These are phyloP conservation scores for Aspergillus incahuasiensis DNA, from an alignment of 495 filamentous ascomycete species.

Conservation along the genomic window DNA sequence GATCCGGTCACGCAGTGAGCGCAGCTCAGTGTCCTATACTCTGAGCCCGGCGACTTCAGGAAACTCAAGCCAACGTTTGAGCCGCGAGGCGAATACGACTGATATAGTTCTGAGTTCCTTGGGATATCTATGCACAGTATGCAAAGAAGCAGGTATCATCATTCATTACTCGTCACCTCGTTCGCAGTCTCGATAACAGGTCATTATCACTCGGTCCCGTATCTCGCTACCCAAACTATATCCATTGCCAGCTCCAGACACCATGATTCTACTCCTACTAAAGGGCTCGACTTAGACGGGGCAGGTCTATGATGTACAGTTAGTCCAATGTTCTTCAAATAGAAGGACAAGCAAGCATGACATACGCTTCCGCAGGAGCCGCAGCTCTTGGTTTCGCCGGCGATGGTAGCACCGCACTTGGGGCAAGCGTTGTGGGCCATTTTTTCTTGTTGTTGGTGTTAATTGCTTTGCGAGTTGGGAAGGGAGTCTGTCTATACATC, in stretches of 20 bases:
- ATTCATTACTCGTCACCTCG: conserved; percentile 10
- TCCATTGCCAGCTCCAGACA: background rate
- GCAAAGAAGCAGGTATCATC: conserved; percentile 7
- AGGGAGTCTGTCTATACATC: background rate
- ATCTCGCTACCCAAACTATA: background rate
- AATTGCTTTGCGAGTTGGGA: background rate
- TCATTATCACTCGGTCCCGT: background rate
- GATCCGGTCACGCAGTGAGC: conserved; percentile 8
- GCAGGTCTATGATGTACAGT: conserved; percentile 19
- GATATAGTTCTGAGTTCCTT: conserved; percentile 5
- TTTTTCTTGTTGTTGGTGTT: conserved; percentile 5
- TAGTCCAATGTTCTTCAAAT: background rate
- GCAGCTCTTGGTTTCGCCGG: conserved; percentile 31
- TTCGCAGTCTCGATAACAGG: background rate
- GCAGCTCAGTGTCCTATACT: background rate
- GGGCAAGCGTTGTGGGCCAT: conserved; percentile 33
- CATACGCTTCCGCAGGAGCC: conserved; percentile 31
- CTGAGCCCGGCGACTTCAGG: background rate
- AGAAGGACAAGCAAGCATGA: background rate
- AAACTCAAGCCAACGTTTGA: background rate
- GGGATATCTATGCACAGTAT: background rate
- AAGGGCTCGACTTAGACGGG: conserved; percentile 20
- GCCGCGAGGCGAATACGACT: background rate
- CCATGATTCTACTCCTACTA: background rate
- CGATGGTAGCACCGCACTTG: conserved; percentile 28